phyloP scores from a whole-genome alignment of 441 rosid species.

The Iberis amara region DNA sequence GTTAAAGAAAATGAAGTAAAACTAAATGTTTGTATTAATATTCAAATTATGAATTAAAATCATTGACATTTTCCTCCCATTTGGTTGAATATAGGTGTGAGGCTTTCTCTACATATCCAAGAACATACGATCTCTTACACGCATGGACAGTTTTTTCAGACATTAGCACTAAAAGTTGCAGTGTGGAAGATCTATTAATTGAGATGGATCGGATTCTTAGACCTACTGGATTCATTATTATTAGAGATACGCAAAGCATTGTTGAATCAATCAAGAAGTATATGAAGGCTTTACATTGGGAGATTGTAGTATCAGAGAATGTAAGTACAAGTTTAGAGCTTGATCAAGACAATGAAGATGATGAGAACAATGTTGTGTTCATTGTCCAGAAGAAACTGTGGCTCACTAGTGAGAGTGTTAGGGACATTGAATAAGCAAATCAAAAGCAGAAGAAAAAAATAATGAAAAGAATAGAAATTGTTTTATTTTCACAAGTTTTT shows the following conservation, averaged over 20 bases:
- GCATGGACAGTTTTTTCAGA: slow-evolving; percentile 84
- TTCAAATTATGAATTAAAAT: neutral
- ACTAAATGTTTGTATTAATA: too few relatives aligned
- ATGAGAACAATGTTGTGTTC: slow-evolving; percentile 38
- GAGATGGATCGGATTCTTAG: slow-evolving; percentile 97
- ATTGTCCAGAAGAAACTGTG: slow-evolving; percentile 78
- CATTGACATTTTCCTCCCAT: too few relatives aligned
- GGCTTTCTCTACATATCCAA: slow-evolving; percentile 82
- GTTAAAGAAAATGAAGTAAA: too few relatives aligned
- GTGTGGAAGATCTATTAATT: slow-evolving; percentile 68
- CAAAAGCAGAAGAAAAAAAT: neutral
- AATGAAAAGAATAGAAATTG: slow-evolving; percentile 19
- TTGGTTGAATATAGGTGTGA: slow-evolving; percentile 63
- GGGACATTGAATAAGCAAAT: slow-evolving; percentile 52
- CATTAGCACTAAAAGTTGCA: slow-evolving; percentile 70
- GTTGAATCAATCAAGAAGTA: slow-evolving; percentile 67
- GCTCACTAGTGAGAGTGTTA: slow-evolving; percentile 78
- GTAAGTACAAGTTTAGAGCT: slow-evolving; percentile 36
- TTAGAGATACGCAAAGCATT: slow-evolving; percentile 61
- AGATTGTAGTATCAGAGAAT: slow-evolving; percentile 44
- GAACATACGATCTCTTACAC: slow-evolving; percentile 92
- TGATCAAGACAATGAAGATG: slow-evolving; percentile 52
- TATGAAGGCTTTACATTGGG: slow-evolving; percentile 79
- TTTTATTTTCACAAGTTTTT: slow-evolving; percentile 16
- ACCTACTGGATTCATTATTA: slow-evolving; percentile 74